Conservation (phyloP, 192 early-diverging fungal species). For the Funneliformis geosporum region DNA sequence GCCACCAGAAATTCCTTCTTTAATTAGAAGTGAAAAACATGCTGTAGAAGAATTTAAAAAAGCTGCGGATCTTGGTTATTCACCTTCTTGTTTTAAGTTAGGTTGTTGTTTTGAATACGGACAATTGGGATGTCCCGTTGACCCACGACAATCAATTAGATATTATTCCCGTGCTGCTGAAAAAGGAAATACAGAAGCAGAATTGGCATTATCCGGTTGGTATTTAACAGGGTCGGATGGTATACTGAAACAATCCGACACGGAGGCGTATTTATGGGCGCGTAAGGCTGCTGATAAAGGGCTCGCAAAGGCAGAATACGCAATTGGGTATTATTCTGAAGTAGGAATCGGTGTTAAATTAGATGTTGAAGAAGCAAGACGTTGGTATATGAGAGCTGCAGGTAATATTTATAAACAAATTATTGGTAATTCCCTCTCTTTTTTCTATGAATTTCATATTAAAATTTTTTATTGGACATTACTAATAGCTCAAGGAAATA, state of each 20-base stretch:
- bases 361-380: constrained; percentile 80
- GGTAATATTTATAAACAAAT: constrained; percentile 12
- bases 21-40: constrained; percentile 81
- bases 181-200: constrained; percentile 86
- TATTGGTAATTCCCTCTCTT: not conserved
- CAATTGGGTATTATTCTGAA: constrained; percentile 94
- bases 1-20: constrained; percentile 56
- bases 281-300: constrained; percentile 94
- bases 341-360: constrained; percentile 81
- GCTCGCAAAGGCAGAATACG: constrained; percentile 93
- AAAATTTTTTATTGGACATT: not conserved
- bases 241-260: constrained; percentile 85
- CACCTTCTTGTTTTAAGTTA: constrained; percentile 88
- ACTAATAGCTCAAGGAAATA: constrained; percentile 70
- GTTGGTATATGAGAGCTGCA: constrained; percentile 87
- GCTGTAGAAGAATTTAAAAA: constrained; percentile 91
- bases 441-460: not conserved
- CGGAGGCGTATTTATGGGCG: constrained; percentile 98
- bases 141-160: constrained; percentile 87
- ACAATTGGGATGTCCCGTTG: constrained; percentile 79
- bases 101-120: constrained; percentile 96
- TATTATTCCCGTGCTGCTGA: constrained; percentile 97
- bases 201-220: constrained; percentile 96
- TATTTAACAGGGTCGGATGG: constrained; percentile 94
- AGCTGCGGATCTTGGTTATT: constrained; percentile 91